Percentiles rank a stretch among this genome's conserved stretches.
These are phyloP conservation scores for Lentinus brumalis DNA, from an alignment of 768 basidiomycete genomes.

Conservation along the genomic window DNA sequence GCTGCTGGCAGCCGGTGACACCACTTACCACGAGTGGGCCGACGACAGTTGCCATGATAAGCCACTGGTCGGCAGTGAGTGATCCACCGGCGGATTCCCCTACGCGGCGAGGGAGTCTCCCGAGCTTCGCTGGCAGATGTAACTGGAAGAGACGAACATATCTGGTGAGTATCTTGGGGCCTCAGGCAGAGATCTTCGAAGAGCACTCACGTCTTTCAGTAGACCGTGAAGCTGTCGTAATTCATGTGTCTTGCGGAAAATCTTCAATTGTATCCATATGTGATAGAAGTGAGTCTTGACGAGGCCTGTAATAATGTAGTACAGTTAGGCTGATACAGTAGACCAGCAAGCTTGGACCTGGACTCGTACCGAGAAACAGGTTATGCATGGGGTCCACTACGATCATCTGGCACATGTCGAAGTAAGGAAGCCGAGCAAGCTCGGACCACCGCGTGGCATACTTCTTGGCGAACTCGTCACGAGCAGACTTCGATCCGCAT, in stretches of 20 bases:
- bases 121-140: no score
- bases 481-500: not conserved
- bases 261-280: conserved; percentile 13
- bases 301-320: conserved; percentile 1
- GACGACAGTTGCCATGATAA: conserved; percentile 30
- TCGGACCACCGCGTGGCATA: conserved; percentile 16
- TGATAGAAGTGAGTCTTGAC: conserved; percentile 21
- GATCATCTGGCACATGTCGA: conserved; percentile 11
- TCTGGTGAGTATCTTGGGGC: no score
- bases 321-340: not conserved
- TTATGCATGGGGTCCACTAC: conserved; percentile 22
- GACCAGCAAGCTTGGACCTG: no score
- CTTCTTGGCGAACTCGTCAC: conserved; percentile 5
- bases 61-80: conserved; percentile 26
- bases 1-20: no score
- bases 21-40: conserved; percentile 32
- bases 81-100: conserved; percentile 17
- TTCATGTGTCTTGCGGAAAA: conserved; percentile 14
- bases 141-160: conserved; percentile 28
- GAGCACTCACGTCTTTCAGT: conserved; percentile 15
- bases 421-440: conserved; percentile 12
- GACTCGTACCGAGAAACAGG: conserved; percentile 14
- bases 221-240: conserved; percentile 9
- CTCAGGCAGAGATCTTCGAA: no score
- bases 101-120: conserved; percentile 3